A percentile compares a stretch with the other conserved stretches of the same genome.
These are phyloP conservation scores for Pichia sp. DNA, from an alignment of 1,139 yeast species.

Conservation along the genomic window DNA sequence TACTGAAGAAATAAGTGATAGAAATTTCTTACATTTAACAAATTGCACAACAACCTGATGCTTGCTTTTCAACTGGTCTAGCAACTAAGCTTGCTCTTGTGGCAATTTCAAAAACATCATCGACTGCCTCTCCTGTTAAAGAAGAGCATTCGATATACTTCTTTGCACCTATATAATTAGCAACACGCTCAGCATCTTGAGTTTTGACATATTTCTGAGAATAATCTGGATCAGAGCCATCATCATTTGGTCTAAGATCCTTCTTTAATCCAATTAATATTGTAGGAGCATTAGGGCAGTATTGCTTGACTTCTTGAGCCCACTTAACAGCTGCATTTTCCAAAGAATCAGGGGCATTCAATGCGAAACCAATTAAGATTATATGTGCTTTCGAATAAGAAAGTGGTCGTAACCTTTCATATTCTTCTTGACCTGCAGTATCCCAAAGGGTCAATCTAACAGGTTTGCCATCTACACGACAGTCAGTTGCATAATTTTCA, in stretches of 20 bases:
- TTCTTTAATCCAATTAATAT: slow-evolving; percentile 65
- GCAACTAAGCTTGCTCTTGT: slow-evolving; percentile 59
- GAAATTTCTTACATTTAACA: slow-evolving; percentile 15
- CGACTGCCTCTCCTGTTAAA: slow-evolving; percentile 75
- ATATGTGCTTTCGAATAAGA: slow-evolving; percentile 73
- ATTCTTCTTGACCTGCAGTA: slow-evolving; percentile 95
- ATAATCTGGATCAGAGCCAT: slow-evolving; percentile 30
- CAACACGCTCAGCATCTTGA: slow-evolving; percentile 53
- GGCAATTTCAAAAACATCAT: slow-evolving; percentile 72
- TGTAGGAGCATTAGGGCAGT: slow-evolving; percentile 62
- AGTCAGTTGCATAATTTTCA: slow-evolving; percentile 89
- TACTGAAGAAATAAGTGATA: not conserved
- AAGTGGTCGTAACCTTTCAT: slow-evolving; percentile 65
- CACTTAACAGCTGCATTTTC: slow-evolving; percentile 65
- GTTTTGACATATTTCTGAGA: slow-evolving; percentile 42
- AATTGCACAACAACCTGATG: slow-evolving; percentile 38
- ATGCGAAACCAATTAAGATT: slow-evolving; percentile 63
- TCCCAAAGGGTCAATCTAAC: slow-evolving; percentile 92
- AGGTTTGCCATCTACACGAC: slow-evolving; percentile 86
- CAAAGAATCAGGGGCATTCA: slow-evolving; percentile 63
- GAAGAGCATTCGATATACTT: slow-evolving; percentile 69
- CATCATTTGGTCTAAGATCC: slow-evolving; percentile 44
- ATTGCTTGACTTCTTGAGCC: slow-evolving; percentile 62
- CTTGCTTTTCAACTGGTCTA: slow-evolving; percentile 33
- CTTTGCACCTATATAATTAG: slow-evolving; percentile 62